phyloP scores from a whole-genome alignment of 2,329 filamentous ascomycete species.

The Trichoderma oligosporum region DNA sequence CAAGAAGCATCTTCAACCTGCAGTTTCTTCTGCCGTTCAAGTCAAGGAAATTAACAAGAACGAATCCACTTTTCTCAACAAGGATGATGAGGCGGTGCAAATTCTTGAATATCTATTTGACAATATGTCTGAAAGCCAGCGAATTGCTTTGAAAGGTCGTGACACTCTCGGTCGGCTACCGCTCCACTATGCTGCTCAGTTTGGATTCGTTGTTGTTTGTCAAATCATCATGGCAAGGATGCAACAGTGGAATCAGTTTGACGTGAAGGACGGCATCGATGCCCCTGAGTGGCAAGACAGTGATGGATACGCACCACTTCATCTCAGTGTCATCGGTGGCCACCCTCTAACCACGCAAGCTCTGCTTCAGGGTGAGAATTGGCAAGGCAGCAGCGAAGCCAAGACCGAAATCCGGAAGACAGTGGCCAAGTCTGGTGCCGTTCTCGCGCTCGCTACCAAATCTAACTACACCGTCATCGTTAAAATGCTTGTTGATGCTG shows the following conservation, averaged over 20 bases:
- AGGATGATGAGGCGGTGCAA: constrained; percentile 72
- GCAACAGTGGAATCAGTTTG: constrained; percentile 83
- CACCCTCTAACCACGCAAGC: constrained; percentile 81
- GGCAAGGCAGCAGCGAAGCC: constrained; percentile 60
- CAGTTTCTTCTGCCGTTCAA: constrained; percentile 60
- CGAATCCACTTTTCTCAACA: constrained; percentile 62
- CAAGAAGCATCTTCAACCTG: constrained; percentile 74
- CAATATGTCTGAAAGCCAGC: constrained; percentile 63
- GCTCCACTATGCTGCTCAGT: constrained; percentile 90
- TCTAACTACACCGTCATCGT: constrained; percentile 83
- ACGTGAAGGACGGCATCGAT: constrained; percentile 82
- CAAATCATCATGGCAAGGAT: constrained; percentile 83
- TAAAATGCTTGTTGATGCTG: constrained; percentile 79
- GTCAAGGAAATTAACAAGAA: constrained; percentile 60
- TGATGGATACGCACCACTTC: constrained; percentile 85
- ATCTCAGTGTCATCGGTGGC: constrained; percentile 87
- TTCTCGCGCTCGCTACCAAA: constrained; percentile 82
- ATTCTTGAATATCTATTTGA: constrained; percentile 63
- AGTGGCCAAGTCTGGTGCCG: constrained; percentile 79
- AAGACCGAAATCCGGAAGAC: constrained; percentile 63
- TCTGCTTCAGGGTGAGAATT: constrained; percentile 76
- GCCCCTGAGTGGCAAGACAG: constrained; percentile 84
- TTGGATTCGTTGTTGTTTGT: constrained; percentile 88
- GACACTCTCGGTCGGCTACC: constrained; percentile 82
- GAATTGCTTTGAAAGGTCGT: constrained; percentile 60